Percentiles rank a stretch among this genome's conserved stretches.
Evolutionary conservation across 208 protist species (phyloP).

Genomic region (Crithidia mellificae): DNA sequence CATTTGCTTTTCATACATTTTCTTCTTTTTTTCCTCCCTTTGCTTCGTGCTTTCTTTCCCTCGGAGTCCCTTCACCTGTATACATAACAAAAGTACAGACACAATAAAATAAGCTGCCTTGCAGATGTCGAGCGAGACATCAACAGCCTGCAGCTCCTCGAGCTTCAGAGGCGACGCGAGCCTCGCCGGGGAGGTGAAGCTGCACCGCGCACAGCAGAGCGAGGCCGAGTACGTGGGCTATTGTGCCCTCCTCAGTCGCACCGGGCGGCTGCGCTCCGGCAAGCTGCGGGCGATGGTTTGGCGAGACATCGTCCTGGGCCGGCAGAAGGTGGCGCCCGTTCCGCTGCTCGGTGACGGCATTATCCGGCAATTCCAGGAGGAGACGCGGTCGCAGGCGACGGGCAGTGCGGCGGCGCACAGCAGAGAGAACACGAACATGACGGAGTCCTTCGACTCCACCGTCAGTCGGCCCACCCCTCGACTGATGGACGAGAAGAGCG

Average conservation of each 20-base stretch:
- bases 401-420: constrained; percentile 7
- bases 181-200: constrained; percentile 23
- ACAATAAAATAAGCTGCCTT: no score
- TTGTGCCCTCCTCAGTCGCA: constrained; percentile 37
- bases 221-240: constrained; percentile 42
- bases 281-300: constrained; percentile 57
- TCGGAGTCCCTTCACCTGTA: background rate
- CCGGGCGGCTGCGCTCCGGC: constrained; percentile 40
- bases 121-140: constrained; percentile 2
- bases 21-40: background rate
- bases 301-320: constrained; percentile 51
- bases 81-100: no score
- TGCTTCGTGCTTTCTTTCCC: background rate
- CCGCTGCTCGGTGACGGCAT: constrained; percentile 47
- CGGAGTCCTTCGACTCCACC: constrained; percentile 18
- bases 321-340: constrained; percentile 21
- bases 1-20: background rate
- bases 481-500: background rate
- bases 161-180: constrained; percentile 6
- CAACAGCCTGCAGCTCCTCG: constrained; percentile 1
- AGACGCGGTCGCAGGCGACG: constrained; percentile 20
- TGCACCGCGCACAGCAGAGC: constrained; percentile 13
- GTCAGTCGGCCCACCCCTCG: constrained; percentile 5
- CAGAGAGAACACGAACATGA: constrained; percentile 19
- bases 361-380: constrained; percentile 29